Base-by-base conservation (phyloP, 352 stramenopile genomes). In the Globisporangium iwayamae region DNA sequence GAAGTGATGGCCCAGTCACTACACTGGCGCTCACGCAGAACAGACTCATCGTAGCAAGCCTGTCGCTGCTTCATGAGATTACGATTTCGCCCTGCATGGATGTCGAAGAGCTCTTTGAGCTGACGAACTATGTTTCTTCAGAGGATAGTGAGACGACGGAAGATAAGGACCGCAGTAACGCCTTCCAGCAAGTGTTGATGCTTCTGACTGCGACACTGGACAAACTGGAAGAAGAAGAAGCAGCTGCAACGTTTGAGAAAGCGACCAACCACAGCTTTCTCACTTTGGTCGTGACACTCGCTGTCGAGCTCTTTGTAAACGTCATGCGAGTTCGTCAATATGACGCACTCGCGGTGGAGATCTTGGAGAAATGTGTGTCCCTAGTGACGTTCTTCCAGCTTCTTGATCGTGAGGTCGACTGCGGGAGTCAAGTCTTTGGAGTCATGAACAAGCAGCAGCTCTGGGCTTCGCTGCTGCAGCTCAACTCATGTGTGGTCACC, bases 361-460 rank as follows among this genome's bases (percentile, higher is more conserved):
- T 48, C 3, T 36, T 73, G 16, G 47, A 36, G 8, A 60, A 32
- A 16, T 75, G 68, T 43, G 53, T 70, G 1, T 55, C 65, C 7
- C 14, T 54, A 6, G 8, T 18, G 16, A 22, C 34, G 1, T 3
- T 75, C 38, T 53, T 70, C 2, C 25, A 67, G 14, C 41, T 73
- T 18, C 34, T 74, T 25, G 55, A 51, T 51, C 39, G 30, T 10
- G 30, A 22, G 5, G 32, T n/a, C 32, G 32, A 10, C 32, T 36
- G 32, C 16, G 14, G 18, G 1, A 10, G 3, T 16, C 6, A 9
- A 20, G 52, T 56, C 7, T 30, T 69, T 13, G 34, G 34, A 0
- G 55, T 71, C 41, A 39, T 57, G 28, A 51, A 63, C 34, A 78
- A 78, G 25, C 68, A 71, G 36, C 58, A 64, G 18, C 58, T 78